Percentiles rank a stretch among this genome's conserved stretches.
Evolutionary conservation across 768 basidiomycete species (phyloP).

Genomic region (Leccinum subgranulosum): DNA sequence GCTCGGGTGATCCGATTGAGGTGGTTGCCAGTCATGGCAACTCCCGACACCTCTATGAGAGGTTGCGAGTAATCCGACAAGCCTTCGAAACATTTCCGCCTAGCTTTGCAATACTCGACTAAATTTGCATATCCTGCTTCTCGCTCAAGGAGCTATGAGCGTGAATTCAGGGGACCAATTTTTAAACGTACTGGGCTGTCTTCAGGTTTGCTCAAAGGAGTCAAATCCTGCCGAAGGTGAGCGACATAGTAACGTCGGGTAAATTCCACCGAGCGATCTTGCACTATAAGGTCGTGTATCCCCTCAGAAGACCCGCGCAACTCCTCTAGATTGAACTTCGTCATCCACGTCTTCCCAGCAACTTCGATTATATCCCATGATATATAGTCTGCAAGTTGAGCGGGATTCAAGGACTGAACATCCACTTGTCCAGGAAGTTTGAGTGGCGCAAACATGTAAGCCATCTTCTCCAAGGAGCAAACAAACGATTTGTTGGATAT

Average conservation of each 20-base stretch:
- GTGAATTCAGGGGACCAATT: not conserved
- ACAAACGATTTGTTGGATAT: conserved; percentile 66
- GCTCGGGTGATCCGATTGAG: conserved; percentile 54
- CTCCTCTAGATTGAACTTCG: conserved; percentile 43
- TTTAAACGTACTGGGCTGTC: conserved; percentile 56
- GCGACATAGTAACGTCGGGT: conserved; percentile 65
- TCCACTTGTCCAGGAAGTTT: conserved; percentile 26
- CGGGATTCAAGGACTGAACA: conserved; percentile 21
- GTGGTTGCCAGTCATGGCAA: conserved; percentile 51
- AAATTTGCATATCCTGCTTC: conserved; percentile 60
- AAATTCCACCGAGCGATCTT: conserved; percentile 75
- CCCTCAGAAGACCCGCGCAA: conserved; percentile 30
- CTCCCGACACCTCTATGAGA: conserved; percentile 62
- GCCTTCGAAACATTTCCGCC: conserved; percentile 59
- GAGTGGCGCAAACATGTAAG: conserved; percentile 70
- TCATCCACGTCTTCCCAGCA: conserved; percentile 51
- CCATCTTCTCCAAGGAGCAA: conserved; percentile 51
- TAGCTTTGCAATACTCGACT: conserved; percentile 62
- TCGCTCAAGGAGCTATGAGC: conserved; percentile 39
- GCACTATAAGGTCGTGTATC: conserved; percentile 63
- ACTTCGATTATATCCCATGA: conserved; percentile 61
- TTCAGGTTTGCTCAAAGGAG: conserved; percentile 65
- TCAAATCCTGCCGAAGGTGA: conserved; percentile 60
- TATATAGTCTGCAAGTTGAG: conserved; percentile 43
- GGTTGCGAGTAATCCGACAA: conserved; percentile 64